A percentile compares a stretch with the other conserved stretches of the same genome.
Conservation (phyloP, 2,329 filamentous ascomycete genomes). For the Pseudofabraea citricarpa region DNA sequence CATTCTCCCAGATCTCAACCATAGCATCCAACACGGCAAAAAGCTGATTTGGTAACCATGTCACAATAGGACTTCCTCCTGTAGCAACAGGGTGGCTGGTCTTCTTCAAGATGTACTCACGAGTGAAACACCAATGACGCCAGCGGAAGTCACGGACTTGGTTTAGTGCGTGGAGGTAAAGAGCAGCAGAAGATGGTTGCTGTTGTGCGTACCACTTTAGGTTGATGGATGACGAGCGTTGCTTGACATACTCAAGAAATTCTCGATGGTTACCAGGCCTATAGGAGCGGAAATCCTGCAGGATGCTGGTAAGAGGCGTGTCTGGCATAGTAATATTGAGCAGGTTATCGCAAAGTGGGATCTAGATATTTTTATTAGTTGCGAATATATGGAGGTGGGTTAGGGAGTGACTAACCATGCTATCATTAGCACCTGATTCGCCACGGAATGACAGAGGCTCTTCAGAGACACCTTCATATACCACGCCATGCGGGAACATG, state of each 20-base stretch:
- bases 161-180: constrained; percentile 64
- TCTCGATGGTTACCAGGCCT: constrained; percentile 83
- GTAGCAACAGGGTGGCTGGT: constrained; percentile 74
- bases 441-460: constrained; percentile 79
- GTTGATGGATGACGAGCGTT: constrained; percentile 41
- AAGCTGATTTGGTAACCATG: constrained; percentile 79
- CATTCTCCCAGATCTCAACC: constrained; percentile 46
- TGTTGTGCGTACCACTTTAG: constrained; percentile 55
- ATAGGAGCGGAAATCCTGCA: constrained; percentile 85
- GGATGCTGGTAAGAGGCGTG: constrained; percentile 83
- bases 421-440: constrained; percentile 91
- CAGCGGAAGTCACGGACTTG: constrained; percentile 78
- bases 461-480: constrained; percentile 80
- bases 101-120: constrained; percentile 79
- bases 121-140: constrained; percentile 81
- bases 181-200: constrained; percentile 49
- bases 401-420: constrained; percentile 53
- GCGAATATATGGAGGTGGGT: neutral
- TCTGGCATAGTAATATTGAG: constrained; percentile 82
- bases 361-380: constrained; percentile 33
- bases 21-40: constrained; percentile 70
- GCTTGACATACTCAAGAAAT: constrained; percentile 70
- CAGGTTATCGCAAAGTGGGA: constrained; percentile 84
- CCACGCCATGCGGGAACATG: constrained; percentile 89
- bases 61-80: constrained; percentile 76